Evolutionary conservation across 805 yeast species (phyloP).

Genomic region (Candida incommunis): DNA sequence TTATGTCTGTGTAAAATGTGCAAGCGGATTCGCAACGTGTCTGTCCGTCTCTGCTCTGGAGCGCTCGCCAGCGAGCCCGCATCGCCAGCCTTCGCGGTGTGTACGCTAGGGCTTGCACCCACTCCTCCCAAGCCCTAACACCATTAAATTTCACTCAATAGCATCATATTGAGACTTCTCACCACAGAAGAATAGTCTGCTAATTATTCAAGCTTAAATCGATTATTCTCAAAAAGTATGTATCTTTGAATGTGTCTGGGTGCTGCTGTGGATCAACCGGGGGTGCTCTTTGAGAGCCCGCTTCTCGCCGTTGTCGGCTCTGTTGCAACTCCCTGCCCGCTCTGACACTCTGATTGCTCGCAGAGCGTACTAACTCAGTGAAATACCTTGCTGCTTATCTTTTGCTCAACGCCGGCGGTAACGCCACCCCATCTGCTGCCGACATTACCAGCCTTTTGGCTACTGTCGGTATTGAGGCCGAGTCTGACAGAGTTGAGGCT

Average conservation of each 20-base stretch:
- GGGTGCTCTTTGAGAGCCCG: no score
- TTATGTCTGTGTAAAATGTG: no score
- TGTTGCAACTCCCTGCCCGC: conserved; percentile 10
- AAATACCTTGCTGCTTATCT: conserved; percentile 99
- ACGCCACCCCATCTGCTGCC: conserved; percentile 84
- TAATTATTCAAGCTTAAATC: conserved; percentile 17
- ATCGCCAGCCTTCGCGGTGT: no score
- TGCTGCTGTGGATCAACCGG: neutral
- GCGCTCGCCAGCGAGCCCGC: no score
- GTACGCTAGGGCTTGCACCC: conserved; percentile 3
- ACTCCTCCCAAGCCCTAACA: neutral
- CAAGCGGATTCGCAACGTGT: no score
- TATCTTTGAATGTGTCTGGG: neutral
- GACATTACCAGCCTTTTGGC: conserved; percentile 80
- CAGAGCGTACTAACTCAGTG: conserved; percentile 31
- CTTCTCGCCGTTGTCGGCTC: neutral
- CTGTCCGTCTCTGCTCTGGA: no score
- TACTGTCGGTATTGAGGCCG: conserved; percentile 93
- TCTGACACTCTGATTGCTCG: conserved; percentile 14
- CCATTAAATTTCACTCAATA: neutral
- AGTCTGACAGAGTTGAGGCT: conserved; percentile 69
- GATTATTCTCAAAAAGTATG: conserved; percentile 20
- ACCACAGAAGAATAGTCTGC: conserved; percentile 70
- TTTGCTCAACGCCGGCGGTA: conserved; percentile 95
- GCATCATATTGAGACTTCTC: neutral